Evolutionary conservation across 805 yeast genomes (phyloP), one percentile per base, ranked within the genome.

Genomic region (Wickerhamomyces strasburgensis): DNA sequence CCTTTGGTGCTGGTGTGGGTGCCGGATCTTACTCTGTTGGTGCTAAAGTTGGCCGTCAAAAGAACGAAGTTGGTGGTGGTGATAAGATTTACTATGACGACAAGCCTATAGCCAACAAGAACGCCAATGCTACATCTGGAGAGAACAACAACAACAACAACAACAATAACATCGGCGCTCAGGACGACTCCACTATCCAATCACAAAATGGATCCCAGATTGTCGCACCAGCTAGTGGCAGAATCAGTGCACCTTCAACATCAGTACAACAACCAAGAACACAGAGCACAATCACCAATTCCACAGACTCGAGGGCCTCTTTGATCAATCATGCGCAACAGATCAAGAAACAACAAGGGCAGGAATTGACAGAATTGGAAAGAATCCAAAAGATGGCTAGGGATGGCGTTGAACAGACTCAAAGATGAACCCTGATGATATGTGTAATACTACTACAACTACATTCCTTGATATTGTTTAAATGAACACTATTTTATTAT

Each of bases 1-100:
- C 43, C 19, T 37, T 39, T 13, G 37, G 43, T 33, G 37, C 38
- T 19, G 38, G 31, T 7, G 30, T 18, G 14, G 28, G 36, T 10
- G 36, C 42, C 2, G 42, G 37, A 14, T 25, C 29, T 8, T 15
- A 34, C n/a, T 19, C 23, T 10, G 33, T 19, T 11, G 33, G 37
- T 28, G 31, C 35, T n/a, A 37, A 19, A 28, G 19, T n/a, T 8
- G 44, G 44, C 5, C 11, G 18, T 17, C 10, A 13, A 23, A 5
- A 14, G 21, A 21, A 21, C 11, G 25, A 21, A 11, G 25, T 21
- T 21, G 25, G 25, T 7, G 11, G 11, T 21, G 11, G 25, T 21
- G 25, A 21, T 21, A 21, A 21, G 11, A 8, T n/a, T n/a, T n/a
- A n/a, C n/a, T n/a, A n/a, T n/a, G n/a, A n/a, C n/a, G n/a, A n/a